These are phyloP conservation scores for Sugiyamaella lignohabitans DNA, from an alignment of 805 yeast species.

Conservation along the genomic window DNA sequence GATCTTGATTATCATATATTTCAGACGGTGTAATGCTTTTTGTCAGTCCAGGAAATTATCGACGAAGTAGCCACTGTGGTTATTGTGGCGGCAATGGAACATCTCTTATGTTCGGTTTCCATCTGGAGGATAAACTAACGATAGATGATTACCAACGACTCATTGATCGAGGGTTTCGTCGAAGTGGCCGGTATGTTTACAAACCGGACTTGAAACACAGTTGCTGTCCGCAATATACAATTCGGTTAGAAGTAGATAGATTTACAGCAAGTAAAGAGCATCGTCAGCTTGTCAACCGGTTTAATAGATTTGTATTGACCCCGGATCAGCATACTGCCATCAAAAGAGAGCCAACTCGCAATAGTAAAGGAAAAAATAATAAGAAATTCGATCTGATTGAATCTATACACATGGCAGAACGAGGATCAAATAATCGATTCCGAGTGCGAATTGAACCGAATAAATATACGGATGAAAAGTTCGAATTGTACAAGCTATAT, in stretches of 20 bases:
- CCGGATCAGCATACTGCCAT: no score
- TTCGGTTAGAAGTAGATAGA: constrained; percentile 48
- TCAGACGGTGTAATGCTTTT: no score
- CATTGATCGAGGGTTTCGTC: constrained; percentile 68
- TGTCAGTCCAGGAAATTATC: constrained; percentile 9
- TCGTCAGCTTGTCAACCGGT: constrained; percentile 57
- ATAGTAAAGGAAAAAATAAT: constrained; percentile 20
- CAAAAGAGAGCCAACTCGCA: not conserved
- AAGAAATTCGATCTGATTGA: constrained; percentile 28
- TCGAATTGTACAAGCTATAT: constrained; percentile 45
- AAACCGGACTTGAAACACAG: constrained; percentile 61
- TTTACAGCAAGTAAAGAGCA: constrained; percentile 58
- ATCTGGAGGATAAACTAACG: constrained; percentile 38
- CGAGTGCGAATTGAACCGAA: constrained; percentile 48
- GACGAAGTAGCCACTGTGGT: constrained; percentile 46
- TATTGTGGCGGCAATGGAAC: constrained; percentile 51
- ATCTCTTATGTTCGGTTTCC: constrained; percentile 28
- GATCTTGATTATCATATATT: no score
- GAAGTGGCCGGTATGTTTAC: constrained; percentile 68
- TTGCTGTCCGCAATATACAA: constrained; percentile 77
- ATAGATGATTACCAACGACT: constrained; percentile 52
- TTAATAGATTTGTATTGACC: constrained; percentile 31
- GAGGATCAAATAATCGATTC: constrained; percentile 20
- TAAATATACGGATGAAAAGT: constrained; percentile 51
- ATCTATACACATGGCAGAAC: constrained; percentile 36